Conservation (phyloP, 2,329 filamentous ascomycete genomes). For the Fusarium fujikuroi region DNA sequence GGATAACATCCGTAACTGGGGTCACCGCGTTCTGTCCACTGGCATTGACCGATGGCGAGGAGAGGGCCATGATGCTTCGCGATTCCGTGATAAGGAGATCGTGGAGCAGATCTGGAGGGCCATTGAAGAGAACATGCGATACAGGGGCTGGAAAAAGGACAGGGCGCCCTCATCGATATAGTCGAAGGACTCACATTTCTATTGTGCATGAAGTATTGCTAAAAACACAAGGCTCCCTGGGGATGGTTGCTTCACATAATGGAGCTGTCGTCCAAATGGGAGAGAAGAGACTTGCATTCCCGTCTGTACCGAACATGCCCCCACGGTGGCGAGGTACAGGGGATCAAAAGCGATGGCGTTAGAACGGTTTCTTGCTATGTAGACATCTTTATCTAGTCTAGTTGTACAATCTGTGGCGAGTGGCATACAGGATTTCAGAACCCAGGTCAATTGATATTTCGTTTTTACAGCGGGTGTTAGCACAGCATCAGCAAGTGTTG, state of each 20-base stretch:
- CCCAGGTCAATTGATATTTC: conserved; percentile 25
- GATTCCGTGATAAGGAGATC: conserved; percentile 90
- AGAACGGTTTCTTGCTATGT: conserved; percentile 41
- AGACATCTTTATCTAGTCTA: conserved; percentile 26
- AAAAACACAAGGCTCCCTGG: background rate
- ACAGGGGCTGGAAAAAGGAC: conserved; percentile 83
- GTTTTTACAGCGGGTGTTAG: background rate
- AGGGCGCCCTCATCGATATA: conserved; percentile 68
- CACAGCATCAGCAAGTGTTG: background rate
- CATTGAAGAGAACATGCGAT: conserved; percentile 88
- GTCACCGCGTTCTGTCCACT: conserved; percentile 81
- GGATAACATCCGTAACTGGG: conserved; percentile 83
- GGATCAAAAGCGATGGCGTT: conserved; percentile 47
- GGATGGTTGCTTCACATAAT: conserved; percentile 3
- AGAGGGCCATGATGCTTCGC: conserved; percentile 63
- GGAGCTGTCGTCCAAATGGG: conserved; percentile 7
- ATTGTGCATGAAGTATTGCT: conserved; percentile 6
- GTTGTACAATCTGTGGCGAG: conserved; percentile 7
- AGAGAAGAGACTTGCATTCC: conserved; percentile 11
- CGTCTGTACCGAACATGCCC: conserved; percentile 30
- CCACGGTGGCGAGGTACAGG: conserved; percentile 24
- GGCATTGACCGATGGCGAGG: conserved; percentile 85
- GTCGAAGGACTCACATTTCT: background rate
- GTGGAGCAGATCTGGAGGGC: conserved; percentile 92
- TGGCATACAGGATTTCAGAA: conserved; percentile 16